Evolutionary conservation across 1,284 basidiomycete genomes (phyloP), one percentile per base, ranked within the genome.

Genomic region (Sanghuangporus weigelae): DNA sequence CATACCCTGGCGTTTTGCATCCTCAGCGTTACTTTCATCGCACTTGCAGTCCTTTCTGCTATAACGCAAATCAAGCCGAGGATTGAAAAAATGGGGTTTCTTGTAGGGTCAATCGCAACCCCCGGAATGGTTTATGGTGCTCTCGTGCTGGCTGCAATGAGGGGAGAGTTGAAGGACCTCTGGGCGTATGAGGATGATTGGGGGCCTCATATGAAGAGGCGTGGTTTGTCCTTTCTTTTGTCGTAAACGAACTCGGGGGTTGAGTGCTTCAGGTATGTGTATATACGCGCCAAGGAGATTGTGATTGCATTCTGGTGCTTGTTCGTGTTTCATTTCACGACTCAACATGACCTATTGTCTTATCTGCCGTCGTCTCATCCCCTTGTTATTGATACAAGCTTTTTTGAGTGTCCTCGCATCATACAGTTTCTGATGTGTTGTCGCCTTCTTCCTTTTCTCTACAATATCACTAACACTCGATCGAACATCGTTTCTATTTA

Each of bases 171-270:
- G 92, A 95, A 94, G 54, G 96, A 98, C 84, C 93, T 88, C 79
- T 95, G 92, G 7, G 87, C 89, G 76, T 84, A 89, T 69, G 95
- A 98, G 82, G 92, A 86, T 73, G 94, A 98, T 72, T 95, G 95
- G 5, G 85, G 90, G 66, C 96, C 95, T 1, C 4, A n/a, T 14
- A 16, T 1, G 40, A n/a, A 42, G 40, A 42, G 40, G 40, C 2
- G 11, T n/a, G 14, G 44, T 16, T 11, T 19, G 16, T n/a, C 21
- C 44, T 46, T 46, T 7, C 7, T 3, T 46, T 11, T 16, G 44
- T 19, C 44, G 44, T 19, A 7, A 16, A n/a, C 14, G 8, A 19
- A 46, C 4, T 14, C 16, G 5, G 44, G 21, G 8, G 44, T 19
- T 16, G 4, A 7, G 16, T n/a, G 21, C 21, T 11, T 19, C 1